Percentiles rank a stretch among this genome's conserved stretches.
Evolutionary conservation across 148 eudicot species (phyloP).

Genomic region (Rhododendron ovatum): DNA sequence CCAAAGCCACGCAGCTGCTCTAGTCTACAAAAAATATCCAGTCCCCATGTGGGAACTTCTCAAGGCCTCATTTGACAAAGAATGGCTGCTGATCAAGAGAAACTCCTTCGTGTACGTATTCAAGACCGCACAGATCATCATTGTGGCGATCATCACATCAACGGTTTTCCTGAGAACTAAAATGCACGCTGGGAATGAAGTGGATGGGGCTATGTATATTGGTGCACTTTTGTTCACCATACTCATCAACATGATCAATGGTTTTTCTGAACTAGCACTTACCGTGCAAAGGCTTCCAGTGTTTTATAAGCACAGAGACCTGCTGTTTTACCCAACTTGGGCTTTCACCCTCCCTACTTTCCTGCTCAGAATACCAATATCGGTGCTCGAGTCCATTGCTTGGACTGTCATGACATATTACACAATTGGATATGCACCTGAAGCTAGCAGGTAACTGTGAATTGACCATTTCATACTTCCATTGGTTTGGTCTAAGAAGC

Average conservation of each 20-base stretch:
- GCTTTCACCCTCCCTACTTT: slow-evolving; percentile 68
- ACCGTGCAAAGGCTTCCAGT: slow-evolving; percentile 65
- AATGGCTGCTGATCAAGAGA: slow-evolving; percentile 65
- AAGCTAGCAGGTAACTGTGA: slow-evolving; percentile 66
- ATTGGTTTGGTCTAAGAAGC: background rate
- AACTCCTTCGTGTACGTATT: slow-evolving; percentile 67
- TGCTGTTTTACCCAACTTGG: slow-evolving; percentile 84
- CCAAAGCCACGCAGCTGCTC: slow-evolving; percentile 56
- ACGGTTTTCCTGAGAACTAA: slow-evolving; percentile 55
- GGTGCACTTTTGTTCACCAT: slow-evolving; percentile 64
- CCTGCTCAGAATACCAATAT: slow-evolving; percentile 68
- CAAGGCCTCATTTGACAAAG: slow-evolving; percentile 68
- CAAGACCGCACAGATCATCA: slow-evolving; percentile 57
- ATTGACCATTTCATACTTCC: background rate
- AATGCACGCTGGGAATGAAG: slow-evolving; percentile 51
- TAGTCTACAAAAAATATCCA: slow-evolving; percentile 44
- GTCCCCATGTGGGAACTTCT: slow-evolving; percentile 57
- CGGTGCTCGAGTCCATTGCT: slow-evolving; percentile 54
- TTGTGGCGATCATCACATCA: slow-evolving; percentile 46
- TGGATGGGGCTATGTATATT: slow-evolving; percentile 55
- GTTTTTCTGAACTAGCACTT: slow-evolving; percentile 55
- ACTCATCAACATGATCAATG: slow-evolving; percentile 69
- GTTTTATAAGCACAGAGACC: slow-evolving; percentile 73
- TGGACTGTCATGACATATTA: slow-evolving; percentile 72
- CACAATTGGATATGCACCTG: slow-evolving; percentile 79